These are phyloP conservation scores for Phytophthora fragariaefolia DNA, from an alignment of 352 stramenopile genomes.

Conservation along the genomic window DNA sequence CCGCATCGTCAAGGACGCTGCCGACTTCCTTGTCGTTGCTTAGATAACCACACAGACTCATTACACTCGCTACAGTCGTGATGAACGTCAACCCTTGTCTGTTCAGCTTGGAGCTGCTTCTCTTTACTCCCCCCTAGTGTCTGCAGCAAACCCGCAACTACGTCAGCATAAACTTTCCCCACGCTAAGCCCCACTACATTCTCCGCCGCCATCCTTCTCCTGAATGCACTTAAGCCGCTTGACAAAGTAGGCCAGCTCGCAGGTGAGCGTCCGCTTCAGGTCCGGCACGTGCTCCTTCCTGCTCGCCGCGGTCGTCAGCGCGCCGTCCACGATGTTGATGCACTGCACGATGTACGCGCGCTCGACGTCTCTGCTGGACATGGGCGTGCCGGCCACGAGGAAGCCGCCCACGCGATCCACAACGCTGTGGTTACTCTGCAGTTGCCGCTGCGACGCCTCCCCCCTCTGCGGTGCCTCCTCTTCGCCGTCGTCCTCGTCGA, in stretches of 20 bases:
- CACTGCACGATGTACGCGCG: slow-evolving; percentile 13
- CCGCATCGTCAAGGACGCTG: slow-evolving; percentile 32
- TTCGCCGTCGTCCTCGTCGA: neutral
- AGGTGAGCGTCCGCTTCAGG: slow-evolving; percentile 14
- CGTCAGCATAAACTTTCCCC: neutral
- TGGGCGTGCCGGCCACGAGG: neutral
- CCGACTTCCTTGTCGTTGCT: slow-evolving; percentile 31
- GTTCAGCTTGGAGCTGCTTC: no score
- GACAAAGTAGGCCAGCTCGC: slow-evolving; percentile 15
- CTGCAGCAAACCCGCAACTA: neutral
- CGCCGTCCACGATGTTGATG: slow-evolving; percentile 7
- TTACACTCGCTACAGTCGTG: neutral
- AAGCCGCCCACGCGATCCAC: neutral
- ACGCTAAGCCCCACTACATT: neutral
- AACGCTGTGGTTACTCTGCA: neutral
- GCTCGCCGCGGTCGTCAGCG: slow-evolving; percentile 5
- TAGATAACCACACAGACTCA: neutral
- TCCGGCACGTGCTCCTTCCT: slow-evolving; percentile 11
- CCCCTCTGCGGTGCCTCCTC: neutral
- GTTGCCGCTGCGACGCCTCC: neutral
- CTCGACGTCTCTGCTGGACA: slow-evolving; percentile 4
- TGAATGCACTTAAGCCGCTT: slow-evolving; percentile 25
- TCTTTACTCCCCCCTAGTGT: neutral
- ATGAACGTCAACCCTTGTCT: no score
- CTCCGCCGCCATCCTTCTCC: slow-evolving; percentile 4